These are phyloP conservation scores for Picocystis salinarum DNA, from an alignment of 139 green algal genomes.

Conservation along the genomic window DNA sequence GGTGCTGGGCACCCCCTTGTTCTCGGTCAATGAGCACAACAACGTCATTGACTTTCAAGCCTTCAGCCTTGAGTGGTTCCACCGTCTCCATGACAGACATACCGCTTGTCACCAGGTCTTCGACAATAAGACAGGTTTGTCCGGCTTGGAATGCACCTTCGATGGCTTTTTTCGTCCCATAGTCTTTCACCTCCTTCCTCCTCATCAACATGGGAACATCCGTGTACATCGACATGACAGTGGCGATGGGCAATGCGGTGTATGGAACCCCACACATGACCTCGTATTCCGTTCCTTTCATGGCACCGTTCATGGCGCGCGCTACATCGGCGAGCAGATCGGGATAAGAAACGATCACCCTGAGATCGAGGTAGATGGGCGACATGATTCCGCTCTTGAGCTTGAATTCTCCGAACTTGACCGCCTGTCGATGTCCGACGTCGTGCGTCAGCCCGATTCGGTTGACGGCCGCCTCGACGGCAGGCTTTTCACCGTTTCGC, in stretches of 20 bases:
- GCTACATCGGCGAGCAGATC: conserved; percentile 65
- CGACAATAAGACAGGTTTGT: conserved; percentile 84
- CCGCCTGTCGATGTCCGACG: conserved; percentile 34
- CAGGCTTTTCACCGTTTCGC: no score
- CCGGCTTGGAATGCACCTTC: conserved; percentile 77
- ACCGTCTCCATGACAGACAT: conserved; percentile 92
- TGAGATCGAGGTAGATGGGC: conserved; percentile 94
- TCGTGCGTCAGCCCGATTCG: not conserved
- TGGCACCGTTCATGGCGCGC: conserved; percentile 23
- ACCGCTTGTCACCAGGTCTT: conserved; percentile 93
- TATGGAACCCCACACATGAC: conserved; percentile 97
- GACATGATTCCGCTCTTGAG: conserved; percentile 91
- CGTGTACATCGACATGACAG: conserved; percentile 73
- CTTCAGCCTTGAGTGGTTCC: conserved; percentile 51
- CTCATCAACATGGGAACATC: conserved; percentile 81
- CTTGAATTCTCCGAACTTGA: conserved; percentile 99
- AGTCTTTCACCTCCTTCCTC: conserved; percentile 90
- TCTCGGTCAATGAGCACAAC: conserved; percentile 97
- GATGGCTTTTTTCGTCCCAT: conserved; percentile 91
- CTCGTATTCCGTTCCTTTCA: conserved; percentile 53
- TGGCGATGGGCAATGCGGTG: conserved; percentile 96
- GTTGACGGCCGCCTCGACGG: no score
- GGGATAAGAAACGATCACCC: conserved; percentile 95
- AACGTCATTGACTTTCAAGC: conserved; percentile 57
- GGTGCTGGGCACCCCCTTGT: conserved; percentile 67